Evolutionary conservation across 108 stramenopile genomes (phyloP), one percentile per base, ranked within the genome.

Genomic region (Phaeodactylum tricornutum): DNA sequence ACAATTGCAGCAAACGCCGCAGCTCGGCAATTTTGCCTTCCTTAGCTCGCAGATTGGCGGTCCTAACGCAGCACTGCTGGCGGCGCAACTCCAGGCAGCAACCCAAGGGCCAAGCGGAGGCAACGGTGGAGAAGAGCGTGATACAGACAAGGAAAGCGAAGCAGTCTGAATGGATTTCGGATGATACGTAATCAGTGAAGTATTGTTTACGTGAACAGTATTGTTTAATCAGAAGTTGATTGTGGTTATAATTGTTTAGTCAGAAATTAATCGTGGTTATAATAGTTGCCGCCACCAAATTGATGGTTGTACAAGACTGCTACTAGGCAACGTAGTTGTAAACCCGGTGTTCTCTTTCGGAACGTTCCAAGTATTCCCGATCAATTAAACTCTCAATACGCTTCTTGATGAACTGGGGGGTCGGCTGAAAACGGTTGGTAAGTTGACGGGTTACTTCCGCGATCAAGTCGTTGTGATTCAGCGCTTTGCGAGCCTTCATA

Each of bases 301-400:
- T n/a, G n/a, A 34, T 12, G 33, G 33, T 34, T 11, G 9, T 12
- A 11, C 12, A 8, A 34, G 33, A 34, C 21, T n/a, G 39, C 9
- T 41, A 11, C 39, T 75, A 96, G 7, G 95, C 95, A 40, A 93
- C 57, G 53, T 96, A 96, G 24, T 54, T 53, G 71, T 94, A 96
- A 11, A 84, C 48, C 17, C 78, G 66, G 44, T 85, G 72, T 48
- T 98, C 95, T 28, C 72, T 59, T 41, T 81, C 63, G 34, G 81
- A 72, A 21, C 97, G 81, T 61, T 96, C 93, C 56, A 98, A 62
- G 59, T 98, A 98, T 54, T 98, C 97, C 21, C 97, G 66, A 43
- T 98, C 97, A 49, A 98, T 94, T 43, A 96, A 76, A 52, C 85
- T 77, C 55, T 98, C 97, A 43, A 96, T 91, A 21, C 97, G 62